Evolutionary conservation across 352 stramenopile genomes (phyloP).

Genomic region (Stephanocyclus meneghinianus): DNA sequence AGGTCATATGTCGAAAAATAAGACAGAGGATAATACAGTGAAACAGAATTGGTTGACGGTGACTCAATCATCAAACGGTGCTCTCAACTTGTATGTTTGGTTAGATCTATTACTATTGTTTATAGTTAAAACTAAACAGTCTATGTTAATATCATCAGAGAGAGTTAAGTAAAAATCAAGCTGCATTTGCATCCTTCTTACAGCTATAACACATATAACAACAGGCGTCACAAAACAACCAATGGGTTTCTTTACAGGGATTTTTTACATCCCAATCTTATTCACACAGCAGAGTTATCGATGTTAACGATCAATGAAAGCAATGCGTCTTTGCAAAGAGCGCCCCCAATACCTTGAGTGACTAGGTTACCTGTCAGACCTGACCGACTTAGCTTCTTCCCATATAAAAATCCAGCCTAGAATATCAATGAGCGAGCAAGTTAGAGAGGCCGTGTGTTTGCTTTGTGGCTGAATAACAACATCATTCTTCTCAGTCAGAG

Average conservation of each 20-base stretch:
- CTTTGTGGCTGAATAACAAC: no score
- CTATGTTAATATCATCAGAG: no score
- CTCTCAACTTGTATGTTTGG: no score
- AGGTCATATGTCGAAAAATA: no score
- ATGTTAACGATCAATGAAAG: conserved; percentile 49
- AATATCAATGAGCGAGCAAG: background rate
- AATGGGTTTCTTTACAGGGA: background rate
- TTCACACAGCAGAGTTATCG: background rate
- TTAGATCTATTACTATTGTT: no score
- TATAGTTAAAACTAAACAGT: no score
- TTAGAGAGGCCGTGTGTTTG: background rate
- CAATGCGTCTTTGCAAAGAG: conserved; percentile 51
- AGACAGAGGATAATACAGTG: no score
- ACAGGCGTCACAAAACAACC: background rate
- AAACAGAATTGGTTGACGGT: no score
- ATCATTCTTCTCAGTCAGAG: no score
- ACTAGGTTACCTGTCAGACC: conserved; percentile 27
- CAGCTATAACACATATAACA: background rate
- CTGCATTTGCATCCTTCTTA: no score
- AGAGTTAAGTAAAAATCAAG: no score
- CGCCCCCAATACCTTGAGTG: conserved; percentile 29
- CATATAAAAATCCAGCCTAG: conserved; percentile 50
- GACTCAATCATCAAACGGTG: no score
- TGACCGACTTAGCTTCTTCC: conserved; percentile 23
- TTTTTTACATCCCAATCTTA: background rate